Percentiles rank a stretch among this genome's conserved stretches.
phyloP scores from a whole-genome alignment of 1,139 yeast genomes.

The Saccharomyces hybrid region DNA sequence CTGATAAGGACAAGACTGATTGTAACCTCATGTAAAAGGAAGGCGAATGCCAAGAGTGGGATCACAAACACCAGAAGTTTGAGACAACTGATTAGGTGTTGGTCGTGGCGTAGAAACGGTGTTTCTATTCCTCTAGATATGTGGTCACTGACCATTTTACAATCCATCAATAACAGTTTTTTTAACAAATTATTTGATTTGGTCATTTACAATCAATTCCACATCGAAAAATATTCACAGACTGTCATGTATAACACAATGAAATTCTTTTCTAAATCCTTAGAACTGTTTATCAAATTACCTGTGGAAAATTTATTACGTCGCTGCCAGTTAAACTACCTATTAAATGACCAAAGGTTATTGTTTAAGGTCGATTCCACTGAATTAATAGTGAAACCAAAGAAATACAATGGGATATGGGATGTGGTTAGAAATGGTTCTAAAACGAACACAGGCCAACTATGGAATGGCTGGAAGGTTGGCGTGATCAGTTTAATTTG shows the following conservation, averaged over 20 bases:
- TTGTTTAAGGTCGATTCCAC: constrained; percentile 29
- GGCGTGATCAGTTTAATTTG: constrained; percentile 74
- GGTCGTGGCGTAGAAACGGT: constrained; percentile 36
- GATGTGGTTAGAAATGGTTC: constrained; percentile 40
- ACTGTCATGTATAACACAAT: constrained; percentile 52
- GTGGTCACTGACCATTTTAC: constrained; percentile 36
- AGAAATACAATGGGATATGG: constrained; percentile 45
- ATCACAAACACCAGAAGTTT: constrained; percentile 29
- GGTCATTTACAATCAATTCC: constrained; percentile 54
- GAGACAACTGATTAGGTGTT: constrained; percentile 30
- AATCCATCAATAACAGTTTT: constrained; percentile 46
- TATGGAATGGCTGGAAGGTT: constrained; percentile 90
- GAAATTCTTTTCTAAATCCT: constrained; percentile 46
- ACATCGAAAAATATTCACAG: constrained; percentile 61
- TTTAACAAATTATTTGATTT: constrained; percentile 66
- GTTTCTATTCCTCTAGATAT: constrained; percentile 23
- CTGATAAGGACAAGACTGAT: constrained; percentile 70
- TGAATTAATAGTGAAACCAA: constrained; percentile 48
- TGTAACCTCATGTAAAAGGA: constrained; percentile 38
- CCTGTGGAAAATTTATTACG: constrained; percentile 84
- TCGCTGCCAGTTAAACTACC: constrained; percentile 72
- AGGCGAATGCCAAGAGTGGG: neutral
- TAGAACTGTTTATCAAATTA: constrained; percentile 66
- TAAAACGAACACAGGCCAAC: constrained; percentile 35
- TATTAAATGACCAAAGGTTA: constrained; percentile 31